Evolutionary conservation across 1,139 yeast species (phyloP), one percentile per base, ranked within the genome.

Genomic region (Yamadazyma spencermartinsiae): DNA sequence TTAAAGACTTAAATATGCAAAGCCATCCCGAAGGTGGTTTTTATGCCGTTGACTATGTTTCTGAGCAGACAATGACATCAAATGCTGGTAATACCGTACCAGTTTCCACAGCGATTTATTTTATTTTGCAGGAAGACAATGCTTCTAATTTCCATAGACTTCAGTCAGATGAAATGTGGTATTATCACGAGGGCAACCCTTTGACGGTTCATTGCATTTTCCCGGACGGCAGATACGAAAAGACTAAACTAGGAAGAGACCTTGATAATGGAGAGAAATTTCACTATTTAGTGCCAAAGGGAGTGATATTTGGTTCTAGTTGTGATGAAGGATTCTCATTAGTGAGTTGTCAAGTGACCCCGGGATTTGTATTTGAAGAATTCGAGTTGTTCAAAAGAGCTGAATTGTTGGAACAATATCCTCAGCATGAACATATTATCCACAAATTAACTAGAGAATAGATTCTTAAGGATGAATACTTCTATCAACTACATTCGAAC

Each of bases 21-120:
- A 31, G 33, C 3, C 56, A 52, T 28, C 56, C 56, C 1, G 56
- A 52, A 38, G 56, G 56, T 1, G 56, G 56, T 0, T 52, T 47
- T 37, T 52, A 21, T 31, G 31, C 40, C 6, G 48, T 48, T 31
- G 46, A 49, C 6, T 41, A 43, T 15, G 40, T 45, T 7, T 46
- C 54, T 1, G 31, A 39, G 1, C 45, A 41, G 26, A 40, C 36
- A 4, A 40, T 47, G 20, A 48, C 37, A 11, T 52, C 56, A 3
- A 42, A 48, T 31, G 42, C 43, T 15, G 56, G 56, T 2, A 43
- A 49, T 15, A 38, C 49, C n/a, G 54, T 51, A 9, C 52, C 54
- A 8, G 38, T 52, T 15, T 50, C 44, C 34, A 51, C 56, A 14
- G 52, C 47, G 28, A 52, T 52, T 17, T 41, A 51, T 26, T 52